Percentiles rank a stretch among this genome's conserved stretches.
phyloP scores from a whole-genome alignment of 257 asterid species.

The Henckelia pumila region DNA sequence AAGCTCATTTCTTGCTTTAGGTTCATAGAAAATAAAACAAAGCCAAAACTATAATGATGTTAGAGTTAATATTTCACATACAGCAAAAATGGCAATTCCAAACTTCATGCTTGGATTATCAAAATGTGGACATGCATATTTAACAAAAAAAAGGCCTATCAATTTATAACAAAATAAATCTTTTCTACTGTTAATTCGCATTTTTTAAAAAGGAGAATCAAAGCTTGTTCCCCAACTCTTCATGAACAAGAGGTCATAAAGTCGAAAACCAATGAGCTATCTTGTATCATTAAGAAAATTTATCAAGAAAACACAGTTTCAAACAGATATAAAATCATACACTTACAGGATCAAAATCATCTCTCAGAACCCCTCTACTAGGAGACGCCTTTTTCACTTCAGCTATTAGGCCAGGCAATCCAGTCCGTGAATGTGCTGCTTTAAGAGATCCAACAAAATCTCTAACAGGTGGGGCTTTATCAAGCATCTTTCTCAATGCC shows the following conservation, averaged over 20 bases:
- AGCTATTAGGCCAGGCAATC: slow-evolving; percentile 82
- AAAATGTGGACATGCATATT: not conserved
- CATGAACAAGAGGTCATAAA: no score
- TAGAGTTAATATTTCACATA: not conserved
- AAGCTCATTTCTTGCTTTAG: no score
- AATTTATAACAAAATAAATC: not conserved
- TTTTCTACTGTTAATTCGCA: not conserved
- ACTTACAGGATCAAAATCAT: slow-evolving; percentile 85
- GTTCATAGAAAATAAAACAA: no score
- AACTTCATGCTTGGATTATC: not conserved
- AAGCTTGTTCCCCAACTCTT: no score
- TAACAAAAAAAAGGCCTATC: no score
- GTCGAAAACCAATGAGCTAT: no score
- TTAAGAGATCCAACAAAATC: slow-evolving; percentile 85
- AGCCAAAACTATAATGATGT: no score
- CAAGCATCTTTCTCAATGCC: slow-evolving; percentile 43
- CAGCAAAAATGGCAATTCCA: not conserved
- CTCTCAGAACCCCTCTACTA: slow-evolving; percentile 79
- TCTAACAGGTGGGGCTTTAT: slow-evolving; percentile 54
- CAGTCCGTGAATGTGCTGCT: slow-evolving; percentile 55
- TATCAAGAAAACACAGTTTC: not conserved
- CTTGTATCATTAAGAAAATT: not conserved
- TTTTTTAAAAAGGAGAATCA: no score
- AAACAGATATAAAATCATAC: slow-evolving; percentile 2
- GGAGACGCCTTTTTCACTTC: slow-evolving; percentile 98